Evolutionary conservation across 129 eudicot genomes (phyloP), one percentile per base, ranked within the genome.

Genomic region (Escallonia rubra): DNA sequence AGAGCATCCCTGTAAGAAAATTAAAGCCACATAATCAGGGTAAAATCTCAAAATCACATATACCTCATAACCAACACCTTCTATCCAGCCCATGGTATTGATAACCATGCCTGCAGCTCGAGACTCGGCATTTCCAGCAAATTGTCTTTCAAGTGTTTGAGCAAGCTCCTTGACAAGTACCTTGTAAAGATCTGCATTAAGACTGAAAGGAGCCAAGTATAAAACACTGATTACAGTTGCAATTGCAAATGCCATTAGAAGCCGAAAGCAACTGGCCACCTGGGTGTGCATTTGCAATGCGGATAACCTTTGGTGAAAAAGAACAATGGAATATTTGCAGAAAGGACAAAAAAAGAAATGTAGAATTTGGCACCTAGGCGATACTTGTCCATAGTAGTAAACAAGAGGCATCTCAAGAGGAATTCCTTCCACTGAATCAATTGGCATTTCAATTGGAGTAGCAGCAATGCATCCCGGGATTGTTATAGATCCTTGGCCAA

Each of bases 371-470:
- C 77, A 93, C 98, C 85, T 86, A 34, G 98, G 98, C 51, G 89
- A 81, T 64, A 75, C 72, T 60, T 93, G 96, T 42, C 98, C 98
- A 72, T 78, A 82, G 71, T 81, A 93, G 83, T 89, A 89, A 45
- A 89, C 96, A 64, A 93, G 83, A 70, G 96, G 96, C 98, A 93
- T 93, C 53, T 93, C 96, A 52, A 93, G 90, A n/a, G 98, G 96
- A 66, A 93, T 89, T 69, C 98, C 98, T 84, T 93, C 98, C n/a
- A 93, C 96, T 3, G 98, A 90, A 75, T 93, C 98, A 68, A 93
- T 88, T 4, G 98, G 96, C 84, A 93, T 74, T 68, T 93, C 98
- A 57, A 93, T 84, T 41, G 98, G 98, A 49, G 86, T 93, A 10
- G 96, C 98, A 71, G 98, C 98, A 70, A 93, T 75, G 59, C 91